Evolutionary conservation across 257 asterid species (phyloP).

Genomic region (Linderniella brevidens): DNA sequence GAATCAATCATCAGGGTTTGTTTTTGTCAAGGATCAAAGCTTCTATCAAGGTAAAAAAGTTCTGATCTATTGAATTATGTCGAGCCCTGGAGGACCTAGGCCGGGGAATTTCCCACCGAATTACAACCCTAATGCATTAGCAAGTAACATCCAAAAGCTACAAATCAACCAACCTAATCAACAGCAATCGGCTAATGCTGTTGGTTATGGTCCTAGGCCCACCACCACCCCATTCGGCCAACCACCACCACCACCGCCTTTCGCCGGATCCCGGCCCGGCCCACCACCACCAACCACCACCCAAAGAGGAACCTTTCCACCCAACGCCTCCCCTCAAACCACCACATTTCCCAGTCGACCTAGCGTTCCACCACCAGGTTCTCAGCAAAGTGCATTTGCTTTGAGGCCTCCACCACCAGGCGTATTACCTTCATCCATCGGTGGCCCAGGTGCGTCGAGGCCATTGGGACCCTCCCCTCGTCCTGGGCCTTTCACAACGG

Average conservation of each 20-base stretch:
- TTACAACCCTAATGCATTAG: conserved; percentile 61
- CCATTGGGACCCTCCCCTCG: conserved; percentile 41
- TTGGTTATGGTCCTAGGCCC: conserved; percentile 49
- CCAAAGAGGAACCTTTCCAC: conserved; percentile 44
- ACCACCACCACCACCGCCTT: conserved; percentile 62
- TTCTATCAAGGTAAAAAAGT: conserved; percentile 1
- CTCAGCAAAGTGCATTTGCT: conserved; percentile 60
- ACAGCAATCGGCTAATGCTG: conserved; percentile 25
- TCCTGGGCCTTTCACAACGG: conserved; percentile 37
- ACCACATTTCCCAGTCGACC: conserved; percentile 38
- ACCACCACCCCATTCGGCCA: conserved; percentile 57
- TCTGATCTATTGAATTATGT: conserved; percentile 39
- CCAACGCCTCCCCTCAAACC: conserved; percentile 50
- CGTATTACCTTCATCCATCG: conserved; percentile 32
- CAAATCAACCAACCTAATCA: conserved; percentile 60
- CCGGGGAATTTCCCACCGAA: conserved; percentile 71
- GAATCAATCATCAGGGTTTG: too few relatives aligned
- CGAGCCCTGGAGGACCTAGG: conserved; percentile 84
- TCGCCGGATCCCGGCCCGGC: conserved; percentile 56
- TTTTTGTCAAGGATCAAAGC: too few relatives aligned
- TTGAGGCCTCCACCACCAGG: conserved; percentile 80
- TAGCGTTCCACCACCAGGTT: conserved; percentile 36
- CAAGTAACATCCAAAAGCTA: conserved; percentile 68
- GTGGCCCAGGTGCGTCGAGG: conserved; percentile 32
- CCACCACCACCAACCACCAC: conserved; percentile 64